Evolutionary conservation across 805 yeast genomes (phyloP).

Genomic region (Metschnikowia gelsemii): DNA sequence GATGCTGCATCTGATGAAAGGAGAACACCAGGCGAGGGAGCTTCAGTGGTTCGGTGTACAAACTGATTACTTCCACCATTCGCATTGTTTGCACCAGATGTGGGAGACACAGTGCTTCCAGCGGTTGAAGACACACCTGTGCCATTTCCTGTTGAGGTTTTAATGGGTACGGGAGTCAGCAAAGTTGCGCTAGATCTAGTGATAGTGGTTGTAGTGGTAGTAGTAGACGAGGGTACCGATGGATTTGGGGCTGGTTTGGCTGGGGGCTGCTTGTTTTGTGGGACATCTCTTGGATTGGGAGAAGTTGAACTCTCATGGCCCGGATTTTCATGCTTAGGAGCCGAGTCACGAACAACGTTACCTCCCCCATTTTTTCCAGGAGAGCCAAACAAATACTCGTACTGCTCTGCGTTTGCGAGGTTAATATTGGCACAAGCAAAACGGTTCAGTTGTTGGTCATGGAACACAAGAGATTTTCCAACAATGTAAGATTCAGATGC

Average conservation of each 20-base stretch:
- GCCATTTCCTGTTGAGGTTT: too few species aligned
- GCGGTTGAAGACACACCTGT: slow-evolving; percentile 3
- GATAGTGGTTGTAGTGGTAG: neutral
- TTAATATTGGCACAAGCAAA: slow-evolving; percentile 22
- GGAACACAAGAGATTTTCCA: slow-evolving; percentile 44
- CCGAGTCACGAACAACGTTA: neutral
- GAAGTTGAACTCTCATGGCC: neutral
- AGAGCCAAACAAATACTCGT: slow-evolving; percentile 10
- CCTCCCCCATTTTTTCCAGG: slow-evolving; percentile 5
- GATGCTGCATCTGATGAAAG: slow-evolving; percentile 13
- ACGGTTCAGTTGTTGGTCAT: slow-evolving; percentile 13
- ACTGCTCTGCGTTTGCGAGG: slow-evolving; percentile 20
- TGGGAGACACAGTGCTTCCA: slow-evolving; percentile 2
- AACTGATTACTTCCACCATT: slow-evolving; percentile 3
- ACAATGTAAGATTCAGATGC: slow-evolving; percentile 57
- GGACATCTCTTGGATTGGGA: slow-evolving; percentile 2
- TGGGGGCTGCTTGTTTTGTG: slow-evolving; percentile 3
- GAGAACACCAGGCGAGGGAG: slow-evolving; percentile 4
- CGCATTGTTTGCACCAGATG: neutral
- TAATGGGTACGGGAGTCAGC: slow-evolving; percentile 1
- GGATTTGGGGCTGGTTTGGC: slow-evolving; percentile 6
- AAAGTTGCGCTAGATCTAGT: neutral
- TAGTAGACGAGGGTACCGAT: neutral
- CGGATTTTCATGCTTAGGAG: neutral
- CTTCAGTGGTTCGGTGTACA: neutral